Evolutionary conservation across 805 yeast species (phyloP), one percentile per base, ranked within the genome.

Genomic region (Candida bentonensis): DNA sequence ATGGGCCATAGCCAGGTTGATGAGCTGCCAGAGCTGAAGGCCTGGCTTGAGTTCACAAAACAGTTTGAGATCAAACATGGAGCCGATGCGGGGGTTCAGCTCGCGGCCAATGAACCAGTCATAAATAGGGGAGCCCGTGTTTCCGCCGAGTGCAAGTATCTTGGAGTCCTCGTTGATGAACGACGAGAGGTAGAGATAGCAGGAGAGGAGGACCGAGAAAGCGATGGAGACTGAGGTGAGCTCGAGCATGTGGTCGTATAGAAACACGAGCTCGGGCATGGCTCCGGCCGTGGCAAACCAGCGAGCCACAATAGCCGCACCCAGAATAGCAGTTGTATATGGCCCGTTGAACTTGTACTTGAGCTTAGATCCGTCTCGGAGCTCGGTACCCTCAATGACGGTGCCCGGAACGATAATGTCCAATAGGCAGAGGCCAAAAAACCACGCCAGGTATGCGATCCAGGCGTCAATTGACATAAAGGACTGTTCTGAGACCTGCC

Each of bases 31-130:
- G 39, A 92, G 65, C 44, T 89, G 65, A 73, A 92, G 69, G 3
- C 98, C 98, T 1, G 98, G 98, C 55, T 95, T 77, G 61, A 92
- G 72, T 62, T 92, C 98, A 62, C 95, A 84, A 56, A 83, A 92
- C 53, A 87, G 63, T 64, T 92, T 92, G 61, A 92, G 77, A 59
- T 92, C 98, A 70, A 88, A 76, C 27, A 25, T 25, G 0, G 72
- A 56, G 1, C 94, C 92, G 47, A 84, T 67, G 53, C 97, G 72
- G 22, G 97, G 98, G 60, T 92, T 92, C 57, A 92, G 69, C 64
- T 89, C 97, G 48, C 98, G 77, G 23, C 98, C 98, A 58, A 92
- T 87, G 58, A 87, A 92, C 96, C 96, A 88, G 50, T 92, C 96
- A 58, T 83, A 89, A 7, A 89, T 53, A 0, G 63, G 52, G 51